A percentile compares a stretch with the other conserved stretches of the same genome.
Evolutionary conservation across 2,329 filamentous ascomycete species (phyloP).

Genomic region (Aspergillus aculeatus): DNA sequence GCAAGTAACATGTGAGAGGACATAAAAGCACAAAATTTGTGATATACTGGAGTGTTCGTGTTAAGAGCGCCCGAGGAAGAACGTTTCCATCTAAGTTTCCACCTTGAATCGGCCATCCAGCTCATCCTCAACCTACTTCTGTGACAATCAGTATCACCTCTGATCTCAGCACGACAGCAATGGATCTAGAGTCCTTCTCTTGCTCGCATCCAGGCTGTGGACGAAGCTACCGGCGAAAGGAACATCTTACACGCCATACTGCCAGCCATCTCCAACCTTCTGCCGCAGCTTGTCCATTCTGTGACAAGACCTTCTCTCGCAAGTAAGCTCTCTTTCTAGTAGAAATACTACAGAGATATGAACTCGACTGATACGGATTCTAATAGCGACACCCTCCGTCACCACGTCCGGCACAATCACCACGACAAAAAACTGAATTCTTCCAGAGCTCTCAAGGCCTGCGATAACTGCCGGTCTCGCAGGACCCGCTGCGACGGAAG

Average conservation of each 20-base stretch:
- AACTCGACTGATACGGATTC: too few species aligned
- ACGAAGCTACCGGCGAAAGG: constrained; percentile 16
- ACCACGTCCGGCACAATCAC: constrained; percentile 17
- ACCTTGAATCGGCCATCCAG: too few species aligned
- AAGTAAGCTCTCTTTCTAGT: neutral
- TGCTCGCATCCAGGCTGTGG: constrained; percentile 10
- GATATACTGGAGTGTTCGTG: too few species aligned
- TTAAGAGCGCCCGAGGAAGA: too few species aligned
- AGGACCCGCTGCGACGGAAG: constrained; percentile 9
- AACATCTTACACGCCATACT: constrained; percentile 17
- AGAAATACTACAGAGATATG: too few species aligned
- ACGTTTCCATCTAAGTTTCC: too few species aligned
- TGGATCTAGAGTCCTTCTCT: neutral
- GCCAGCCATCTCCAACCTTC: neutral
- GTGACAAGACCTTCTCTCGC: neutral
- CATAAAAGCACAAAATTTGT: accelerated
- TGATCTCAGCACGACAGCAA: neutral
- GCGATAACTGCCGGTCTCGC: constrained; percentile 12
- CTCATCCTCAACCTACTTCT: too few species aligned
- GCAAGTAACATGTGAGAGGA: too few species aligned
- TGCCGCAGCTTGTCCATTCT: neutral
- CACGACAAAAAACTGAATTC: neutral
- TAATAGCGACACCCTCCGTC: constrained; percentile 16
- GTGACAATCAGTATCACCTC: too few species aligned
- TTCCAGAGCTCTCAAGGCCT: constrained; percentile 11